Percentiles rank a stretch among this genome's conserved stretches.
Conservation (phyloP, 2,329 filamentous ascomycete genomes). For the Metarhizium album region DNA sequence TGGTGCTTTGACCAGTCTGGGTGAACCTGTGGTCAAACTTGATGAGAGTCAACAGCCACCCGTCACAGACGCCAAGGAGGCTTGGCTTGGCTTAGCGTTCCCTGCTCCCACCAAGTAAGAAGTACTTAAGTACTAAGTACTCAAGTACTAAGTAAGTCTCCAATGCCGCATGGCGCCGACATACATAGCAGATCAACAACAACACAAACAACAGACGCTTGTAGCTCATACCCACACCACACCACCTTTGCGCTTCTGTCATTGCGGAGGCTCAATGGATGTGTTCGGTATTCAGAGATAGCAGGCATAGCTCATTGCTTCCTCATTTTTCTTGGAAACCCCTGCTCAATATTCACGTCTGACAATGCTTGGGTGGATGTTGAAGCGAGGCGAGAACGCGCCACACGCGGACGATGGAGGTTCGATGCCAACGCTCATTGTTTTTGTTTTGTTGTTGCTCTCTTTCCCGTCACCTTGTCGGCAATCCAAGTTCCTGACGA, state of each 20-base stretch:
- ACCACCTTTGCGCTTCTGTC: background rate
- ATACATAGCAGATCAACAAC: background rate
- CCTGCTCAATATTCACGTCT: background rate
- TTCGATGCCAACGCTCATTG: background rate
- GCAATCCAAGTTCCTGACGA: background rate
- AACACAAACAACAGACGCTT: background rate
- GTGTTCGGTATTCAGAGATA: background rate
- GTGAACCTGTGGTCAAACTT: no score
- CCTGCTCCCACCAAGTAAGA: no score
- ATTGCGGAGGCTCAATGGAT: background rate
- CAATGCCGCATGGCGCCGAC: no score
- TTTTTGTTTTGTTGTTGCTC: no score
- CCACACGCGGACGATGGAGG: conserved; percentile 19
- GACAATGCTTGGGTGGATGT: conserved; percentile 49
- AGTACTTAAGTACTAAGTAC: no score
- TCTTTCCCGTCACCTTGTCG: no score
- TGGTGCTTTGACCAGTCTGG: no score
- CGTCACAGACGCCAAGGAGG: no score
- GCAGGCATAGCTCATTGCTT: background rate
- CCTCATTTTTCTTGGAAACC: background rate
- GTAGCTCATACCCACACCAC: background rate
- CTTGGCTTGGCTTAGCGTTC: no score
- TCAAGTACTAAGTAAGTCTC: no score
- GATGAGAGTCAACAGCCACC: no score
- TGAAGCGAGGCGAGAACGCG: conserved; percentile 34